phyloP scores from a whole-genome alignment of 1,284 basidiomycete species.

The Sparassis latifolia region DNA sequence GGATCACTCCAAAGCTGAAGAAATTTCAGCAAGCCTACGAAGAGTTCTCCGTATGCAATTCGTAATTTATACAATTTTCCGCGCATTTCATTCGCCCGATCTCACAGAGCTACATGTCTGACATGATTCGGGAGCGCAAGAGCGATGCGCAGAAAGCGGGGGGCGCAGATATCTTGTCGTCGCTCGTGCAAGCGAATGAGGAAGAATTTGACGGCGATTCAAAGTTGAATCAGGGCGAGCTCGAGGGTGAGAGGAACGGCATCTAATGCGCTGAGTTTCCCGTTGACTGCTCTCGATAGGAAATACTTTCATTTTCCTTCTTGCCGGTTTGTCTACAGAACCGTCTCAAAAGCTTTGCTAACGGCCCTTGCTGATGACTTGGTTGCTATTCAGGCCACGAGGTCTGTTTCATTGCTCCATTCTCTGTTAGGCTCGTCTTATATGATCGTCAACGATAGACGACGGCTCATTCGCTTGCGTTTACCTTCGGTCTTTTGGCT shows the following conservation, averaged over 20 bases:
- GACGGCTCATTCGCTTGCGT: slow-evolving; percentile 49
- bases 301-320: slow-evolving; percentile 39
- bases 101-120: slow-evolving; percentile 42
- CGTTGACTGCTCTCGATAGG: slow-evolving; percentile 24
- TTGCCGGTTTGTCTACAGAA: slow-evolving; percentile 32
- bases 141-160: background rate
- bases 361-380: no score
- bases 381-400: background rate
- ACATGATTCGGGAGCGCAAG: slow-evolving; percentile 47
- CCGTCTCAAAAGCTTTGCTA: no score
- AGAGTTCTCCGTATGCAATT: slow-evolving; percentile 37
- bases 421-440: no score
- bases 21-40: slow-evolving; percentile 34
- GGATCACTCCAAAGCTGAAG: slow-evolving; percentile 32
- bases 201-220: slow-evolving; percentile 48
- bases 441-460: slow-evolving; percentile 27
- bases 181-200: slow-evolving; percentile 22
- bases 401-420: background rate
- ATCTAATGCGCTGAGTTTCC: background rate
- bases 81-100: background rate
- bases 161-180: no score
- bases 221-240: slow-evolving; percentile 39
- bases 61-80: background rate
- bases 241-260: slow-evolving; percentile 33
- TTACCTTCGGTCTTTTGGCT: slow-evolving; percentile 45